These are phyloP conservation scores for Berkeleyomyces rouxiae DNA, from an alignment of 2,329 filamentous ascomycete genomes.

Conservation along the genomic window DNA sequence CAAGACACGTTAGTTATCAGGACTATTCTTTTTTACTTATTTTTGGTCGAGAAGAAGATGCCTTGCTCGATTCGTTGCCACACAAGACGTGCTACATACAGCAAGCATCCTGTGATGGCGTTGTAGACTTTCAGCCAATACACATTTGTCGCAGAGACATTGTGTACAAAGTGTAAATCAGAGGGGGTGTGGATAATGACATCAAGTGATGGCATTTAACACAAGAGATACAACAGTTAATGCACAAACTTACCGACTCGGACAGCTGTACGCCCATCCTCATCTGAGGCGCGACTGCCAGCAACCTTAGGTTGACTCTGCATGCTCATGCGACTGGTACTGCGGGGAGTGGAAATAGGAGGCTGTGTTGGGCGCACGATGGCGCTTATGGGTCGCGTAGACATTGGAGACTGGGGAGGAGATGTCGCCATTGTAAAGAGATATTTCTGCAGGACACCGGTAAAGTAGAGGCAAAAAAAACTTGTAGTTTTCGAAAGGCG, in stretches of 20 bases:
- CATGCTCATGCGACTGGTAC: conserved; percentile 73
- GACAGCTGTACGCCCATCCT: conserved; percentile 78
- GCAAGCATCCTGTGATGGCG: background rate
- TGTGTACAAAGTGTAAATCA: background rate
- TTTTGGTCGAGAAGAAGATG: background rate
- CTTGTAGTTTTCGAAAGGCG: background rate
- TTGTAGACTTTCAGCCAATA: background rate
- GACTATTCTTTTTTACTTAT: background rate
- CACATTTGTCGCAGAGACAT: background rate
- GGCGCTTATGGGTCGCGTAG: conserved; percentile 60
- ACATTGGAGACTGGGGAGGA: conserved; percentile 49
- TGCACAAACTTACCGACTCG: conserved; percentile 67
- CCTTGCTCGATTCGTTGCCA: background rate
- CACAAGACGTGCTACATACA: background rate
- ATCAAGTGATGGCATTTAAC: background rate
- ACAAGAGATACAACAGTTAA: background rate
- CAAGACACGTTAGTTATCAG: conserved; percentile 1
- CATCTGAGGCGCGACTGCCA: conserved; percentile 72
- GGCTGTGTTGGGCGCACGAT: conserved; percentile 45
- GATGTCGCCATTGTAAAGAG: conserved; percentile 42
- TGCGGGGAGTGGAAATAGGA: conserved; percentile 36
- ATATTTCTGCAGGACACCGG: background rate
- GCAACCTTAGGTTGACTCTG: conserved; percentile 55
- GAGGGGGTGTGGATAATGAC: background rate
- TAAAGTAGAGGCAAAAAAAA: background rate